Base-by-base conservation (phyloP, 495 filamentous ascomycete genomes). In the Elasticomyces elasticus region DNA sequence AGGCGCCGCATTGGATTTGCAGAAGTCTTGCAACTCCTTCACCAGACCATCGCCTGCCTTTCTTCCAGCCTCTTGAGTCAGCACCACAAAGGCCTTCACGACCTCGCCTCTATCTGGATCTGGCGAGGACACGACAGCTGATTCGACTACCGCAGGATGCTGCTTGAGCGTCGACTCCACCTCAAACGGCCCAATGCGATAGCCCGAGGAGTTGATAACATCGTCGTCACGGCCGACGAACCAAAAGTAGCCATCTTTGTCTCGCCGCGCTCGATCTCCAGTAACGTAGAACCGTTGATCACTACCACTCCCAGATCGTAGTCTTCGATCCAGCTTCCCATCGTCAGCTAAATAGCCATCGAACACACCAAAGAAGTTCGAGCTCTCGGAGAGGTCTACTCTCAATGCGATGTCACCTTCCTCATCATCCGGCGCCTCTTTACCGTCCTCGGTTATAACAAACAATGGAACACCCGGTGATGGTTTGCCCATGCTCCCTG, bases 191-290 rank as follows among this genome's bases (percentile, higher is more conserved):
- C 59, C 59, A 17, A 62, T 55, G 12, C 59, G 59, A 27, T 62
- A 62, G 13, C 59, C 59, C 2, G 50, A 3, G 19, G 56, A 46
- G 41, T 62, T 62, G 49, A 62, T 62, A 6, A 62, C 59, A 43
- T 62, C 59, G 51, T 62, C 59, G 11, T n/a, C 7, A 3, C 59
- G 55, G 17, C 59, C 59, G 10, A 62, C 59, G 42, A 62, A 62
- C 59, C 59, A 62, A 35, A 62, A 52, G 26, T 62, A 62, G 22
- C 59, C 55, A 46, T 62, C 59, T 10, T 59, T 52, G 45, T 62
- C 59, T 13, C 56, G 42, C 1, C 7, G 43, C 19, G 59, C 59
- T 35, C 59, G 55, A 31, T 62, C 59, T 12, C 59, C 59, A 6
- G 59, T 62, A 5, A 59, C 24, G 37, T 59, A 59, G 54, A 54